Conservation (phyloP, 139 green algal genomes). For the Chlamydomonas sphaeroides region DNA sequence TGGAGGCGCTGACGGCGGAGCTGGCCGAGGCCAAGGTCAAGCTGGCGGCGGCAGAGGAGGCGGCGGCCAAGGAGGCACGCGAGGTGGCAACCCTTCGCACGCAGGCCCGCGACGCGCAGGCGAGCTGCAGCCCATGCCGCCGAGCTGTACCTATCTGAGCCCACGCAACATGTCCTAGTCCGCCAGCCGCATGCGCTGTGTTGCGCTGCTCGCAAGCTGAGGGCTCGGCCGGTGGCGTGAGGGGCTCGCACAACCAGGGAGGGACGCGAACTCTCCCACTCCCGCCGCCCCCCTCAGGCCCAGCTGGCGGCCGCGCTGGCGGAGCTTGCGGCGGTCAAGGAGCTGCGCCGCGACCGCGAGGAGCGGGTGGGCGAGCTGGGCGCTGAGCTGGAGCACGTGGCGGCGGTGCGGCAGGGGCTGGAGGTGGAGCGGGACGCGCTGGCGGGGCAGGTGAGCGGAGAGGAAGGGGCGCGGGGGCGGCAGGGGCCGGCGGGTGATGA, state of each 20-base stretch:
- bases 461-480: too few species aligned
- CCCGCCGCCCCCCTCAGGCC: too few species aligned
- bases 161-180: too few species aligned
- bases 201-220: too few species aligned
- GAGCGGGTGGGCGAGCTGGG: not conserved
- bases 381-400: slow-evolving; percentile 3
- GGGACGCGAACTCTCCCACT: too few species aligned
- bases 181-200: too few species aligned
- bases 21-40: not conserved
- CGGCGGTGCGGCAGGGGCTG: not conserved
- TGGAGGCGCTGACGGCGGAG: slow-evolving; percentile 2
- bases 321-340: slow-evolving; percentile 7
- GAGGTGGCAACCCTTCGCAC: not conserved
- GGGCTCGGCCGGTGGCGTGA: too few species aligned
- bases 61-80: not conserved
- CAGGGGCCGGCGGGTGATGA: too few species aligned
- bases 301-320: slow-evolving; percentile 4
- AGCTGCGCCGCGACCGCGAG: not conserved
- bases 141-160: too few species aligned
- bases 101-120: not conserved
- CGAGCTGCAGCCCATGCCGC: too few species aligned
- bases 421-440: slow-evolving; percentile 5
- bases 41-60: not conserved
- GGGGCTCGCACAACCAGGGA: too few species aligned
- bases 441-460: not conserved